Conservation (phyloP, 495 filamentous ascomycete species). For the Penicillium simplicissimum region DNA sequence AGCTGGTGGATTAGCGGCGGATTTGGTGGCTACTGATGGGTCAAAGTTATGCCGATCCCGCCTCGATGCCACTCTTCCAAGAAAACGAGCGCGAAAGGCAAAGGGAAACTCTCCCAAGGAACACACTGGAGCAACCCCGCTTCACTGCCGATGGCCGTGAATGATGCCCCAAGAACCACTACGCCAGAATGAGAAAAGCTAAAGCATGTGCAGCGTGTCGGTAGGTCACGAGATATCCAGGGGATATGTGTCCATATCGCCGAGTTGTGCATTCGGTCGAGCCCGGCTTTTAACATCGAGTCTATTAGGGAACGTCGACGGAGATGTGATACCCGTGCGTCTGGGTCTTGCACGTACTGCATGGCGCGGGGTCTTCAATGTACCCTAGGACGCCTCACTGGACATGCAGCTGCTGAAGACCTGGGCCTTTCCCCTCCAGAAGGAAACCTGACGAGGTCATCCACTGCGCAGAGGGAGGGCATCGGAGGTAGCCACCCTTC, state of each 20-base stretch:
- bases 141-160: not conserved
- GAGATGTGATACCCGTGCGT: conserved; percentile 16
- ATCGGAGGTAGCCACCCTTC: not conserved
- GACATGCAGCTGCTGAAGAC: not conserved
- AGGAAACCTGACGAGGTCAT: not conserved
- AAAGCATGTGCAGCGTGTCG: conserved; percentile 21
- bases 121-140: not conserved
- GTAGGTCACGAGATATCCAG: conserved; percentile 5
- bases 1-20: conserved; percentile 15
- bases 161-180: not conserved
- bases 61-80: conserved; percentile 6
- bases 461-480: not conserved
- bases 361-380: not conserved
- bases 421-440: not conserved
- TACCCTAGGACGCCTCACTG: not conserved
- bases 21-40: conserved; percentile 24
- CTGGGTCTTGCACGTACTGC: conserved; percentile 5
- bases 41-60: conserved; percentile 6
- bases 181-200: conserved; percentile 21
- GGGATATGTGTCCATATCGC: not conserved
- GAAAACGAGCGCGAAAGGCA: not conserved
- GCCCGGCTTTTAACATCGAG: not conserved
- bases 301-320: conserved; percentile 18
- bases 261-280: not conserved
- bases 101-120: not conserved